Conservation (phyloP, 2,329 filamentous ascomycete genomes). For the Mycocentrospora acerina region DNA sequence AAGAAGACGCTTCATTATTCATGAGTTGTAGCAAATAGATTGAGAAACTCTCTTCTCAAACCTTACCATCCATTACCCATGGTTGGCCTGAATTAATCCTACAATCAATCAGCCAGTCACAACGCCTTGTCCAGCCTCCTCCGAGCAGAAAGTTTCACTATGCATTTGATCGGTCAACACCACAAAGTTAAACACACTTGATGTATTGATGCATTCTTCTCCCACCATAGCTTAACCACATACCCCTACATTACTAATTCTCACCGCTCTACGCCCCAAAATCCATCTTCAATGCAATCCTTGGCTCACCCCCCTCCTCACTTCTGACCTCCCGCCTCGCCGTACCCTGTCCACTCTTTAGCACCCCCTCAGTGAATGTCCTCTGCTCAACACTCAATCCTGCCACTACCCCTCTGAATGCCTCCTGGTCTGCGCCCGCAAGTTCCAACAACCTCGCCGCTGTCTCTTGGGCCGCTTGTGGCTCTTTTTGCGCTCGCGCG, state of each 20-base stretch:
- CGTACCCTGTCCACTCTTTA: constrained; percentile 59
- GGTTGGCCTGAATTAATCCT: too few species aligned
- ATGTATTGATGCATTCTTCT: neutral
- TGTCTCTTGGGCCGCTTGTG: constrained; percentile 64
- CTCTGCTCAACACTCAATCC: constrained; percentile 71
- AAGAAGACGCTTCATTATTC: too few species aligned
- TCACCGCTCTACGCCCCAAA: constrained; percentile 52
- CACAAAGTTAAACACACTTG: too few species aligned
- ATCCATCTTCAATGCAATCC: constrained; percentile 92
- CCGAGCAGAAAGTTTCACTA: too few species aligned
- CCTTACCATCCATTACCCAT: too few species aligned
- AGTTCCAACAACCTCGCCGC: constrained; percentile 77
- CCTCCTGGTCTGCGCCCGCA: constrained; percentile 69
- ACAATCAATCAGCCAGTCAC: too few species aligned
- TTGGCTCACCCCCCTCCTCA: constrained; percentile 64
- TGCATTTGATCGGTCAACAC: too few species aligned
- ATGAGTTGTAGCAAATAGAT: too few species aligned
- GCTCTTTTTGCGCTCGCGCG: constrained; percentile 66
- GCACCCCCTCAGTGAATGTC: constrained; percentile 76
- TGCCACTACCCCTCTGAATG: constrained; percentile 74
- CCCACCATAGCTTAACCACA: neutral
- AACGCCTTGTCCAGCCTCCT: too few species aligned
- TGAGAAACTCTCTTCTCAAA: too few species aligned
- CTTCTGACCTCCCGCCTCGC: constrained; percentile 53
- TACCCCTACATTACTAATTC: neutral